phyloP scores from a whole-genome alignment of 441 rosid genomes.

The Cnidoscolus chayamansa region DNA sequence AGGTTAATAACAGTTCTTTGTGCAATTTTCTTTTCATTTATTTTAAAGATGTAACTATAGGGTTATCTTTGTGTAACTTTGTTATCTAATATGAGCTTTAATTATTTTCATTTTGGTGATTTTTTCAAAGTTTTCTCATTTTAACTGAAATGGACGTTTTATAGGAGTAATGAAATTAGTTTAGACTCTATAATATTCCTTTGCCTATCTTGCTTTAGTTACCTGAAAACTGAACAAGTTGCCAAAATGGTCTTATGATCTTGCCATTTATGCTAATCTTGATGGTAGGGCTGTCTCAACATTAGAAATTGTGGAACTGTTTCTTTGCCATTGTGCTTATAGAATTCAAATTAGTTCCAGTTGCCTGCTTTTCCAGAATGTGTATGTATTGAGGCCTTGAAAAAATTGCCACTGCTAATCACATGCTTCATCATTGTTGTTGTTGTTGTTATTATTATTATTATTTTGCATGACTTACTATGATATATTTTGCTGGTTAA shows the following conservation, averaged over 20 bases:
- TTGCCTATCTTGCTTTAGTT: neutral
- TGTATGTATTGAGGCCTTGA: too few species aligned
- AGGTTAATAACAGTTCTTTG: slow-evolving; percentile 49
- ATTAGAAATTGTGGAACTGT: neutral
- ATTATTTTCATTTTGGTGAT: neutral
- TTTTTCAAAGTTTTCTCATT: neutral
- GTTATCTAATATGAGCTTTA: neutral
- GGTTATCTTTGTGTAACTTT: neutral
- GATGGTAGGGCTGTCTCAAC: neutral
- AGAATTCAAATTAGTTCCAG: too few species aligned
- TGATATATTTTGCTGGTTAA: neutral
- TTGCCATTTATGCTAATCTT: neutral
- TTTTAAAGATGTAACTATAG: neutral
- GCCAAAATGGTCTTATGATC: neutral
- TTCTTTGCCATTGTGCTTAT: too few species aligned
- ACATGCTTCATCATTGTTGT: too few species aligned
- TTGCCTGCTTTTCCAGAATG: too few species aligned
- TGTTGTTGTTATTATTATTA: too few species aligned
- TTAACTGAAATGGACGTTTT: slow-evolving; percentile 3
- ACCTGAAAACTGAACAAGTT: neutral
- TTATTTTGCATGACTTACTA: neutral
- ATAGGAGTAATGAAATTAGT: neutral
- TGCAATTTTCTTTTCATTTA: neutral
- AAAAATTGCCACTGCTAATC: too few species aligned
- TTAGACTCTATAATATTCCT: neutral